Conservation (phyloP, 225 moss, liverwort and hornwort species). For the Neckera pumila region DNA sequence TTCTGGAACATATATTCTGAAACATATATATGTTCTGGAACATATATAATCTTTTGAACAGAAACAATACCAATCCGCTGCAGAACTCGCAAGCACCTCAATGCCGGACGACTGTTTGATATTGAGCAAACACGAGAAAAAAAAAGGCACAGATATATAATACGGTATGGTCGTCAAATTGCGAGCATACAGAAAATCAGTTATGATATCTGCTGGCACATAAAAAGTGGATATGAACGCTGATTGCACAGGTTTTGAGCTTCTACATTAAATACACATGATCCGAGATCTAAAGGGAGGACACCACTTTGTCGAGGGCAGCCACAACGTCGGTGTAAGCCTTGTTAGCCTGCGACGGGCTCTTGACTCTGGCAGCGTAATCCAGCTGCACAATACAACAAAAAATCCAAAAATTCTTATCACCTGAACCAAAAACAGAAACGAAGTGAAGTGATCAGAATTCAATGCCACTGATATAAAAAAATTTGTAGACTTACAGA, state of each 20-base stretch:
- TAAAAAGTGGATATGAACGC: background rate
- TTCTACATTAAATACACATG: background rate
- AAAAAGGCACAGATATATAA: background rate
- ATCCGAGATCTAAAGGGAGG: conserved; percentile 13
- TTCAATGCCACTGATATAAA: background rate
- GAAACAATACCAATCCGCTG: background rate
- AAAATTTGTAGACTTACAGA: conserved; percentile 8
- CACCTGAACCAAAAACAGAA: background rate
- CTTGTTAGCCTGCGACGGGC: conserved; percentile 37
- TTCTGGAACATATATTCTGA: background rate
- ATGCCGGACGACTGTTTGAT: background rate
- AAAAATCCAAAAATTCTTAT: background rate
- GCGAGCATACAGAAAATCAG: conserved; percentile 13
- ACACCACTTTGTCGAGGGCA: conserved; percentile 38
- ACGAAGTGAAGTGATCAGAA: background rate
- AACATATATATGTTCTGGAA: background rate
- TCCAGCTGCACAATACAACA: conserved; percentile 42
- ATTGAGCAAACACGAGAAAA: background rate
- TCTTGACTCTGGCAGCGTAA: conserved; percentile 65
- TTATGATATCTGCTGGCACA: conserved; percentile 9
- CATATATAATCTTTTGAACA: background rate
- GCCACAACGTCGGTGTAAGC: conserved; percentile 40
- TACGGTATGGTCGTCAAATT: conserved; percentile 17
- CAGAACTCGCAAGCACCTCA: background rate
- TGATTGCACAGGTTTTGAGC: background rate